Conservation (phyloP, 345 rosid genomes). For the Eutrema heterophyllum region DNA sequence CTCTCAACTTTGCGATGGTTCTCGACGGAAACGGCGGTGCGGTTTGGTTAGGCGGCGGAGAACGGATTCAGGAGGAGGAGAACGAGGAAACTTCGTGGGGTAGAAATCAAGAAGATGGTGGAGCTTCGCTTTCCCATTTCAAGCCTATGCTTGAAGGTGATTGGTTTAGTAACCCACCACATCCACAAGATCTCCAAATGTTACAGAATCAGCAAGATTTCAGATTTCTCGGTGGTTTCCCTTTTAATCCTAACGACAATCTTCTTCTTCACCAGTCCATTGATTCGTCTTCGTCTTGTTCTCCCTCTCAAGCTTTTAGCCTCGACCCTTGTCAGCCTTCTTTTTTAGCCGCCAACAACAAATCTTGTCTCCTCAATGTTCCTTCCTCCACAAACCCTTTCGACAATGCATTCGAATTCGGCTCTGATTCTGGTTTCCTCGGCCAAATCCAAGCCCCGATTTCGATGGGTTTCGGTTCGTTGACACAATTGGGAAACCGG, state of each 20-base stretch:
- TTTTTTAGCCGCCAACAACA: slow-evolving; percentile 29
- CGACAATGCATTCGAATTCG: slow-evolving; percentile 60
- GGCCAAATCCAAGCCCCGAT: slow-evolving; percentile 38
- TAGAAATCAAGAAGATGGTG: slow-evolving; percentile 35
- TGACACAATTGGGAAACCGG: slow-evolving; percentile 38
- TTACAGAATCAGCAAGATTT: slow-evolving; percentile 41
- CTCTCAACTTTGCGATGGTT: slow-evolving; percentile 40
- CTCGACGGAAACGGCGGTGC: slow-evolving; percentile 47
- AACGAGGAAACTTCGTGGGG: slow-evolving; percentile 55
- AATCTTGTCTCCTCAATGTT: slow-evolving; percentile 41
- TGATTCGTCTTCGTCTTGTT: slow-evolving; percentile 65
- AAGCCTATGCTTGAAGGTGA: slow-evolving; percentile 71
- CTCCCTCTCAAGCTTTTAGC: slow-evolving; percentile 56
- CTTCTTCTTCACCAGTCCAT: slow-evolving; percentile 45
- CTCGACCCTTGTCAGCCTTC: slow-evolving; percentile 45
- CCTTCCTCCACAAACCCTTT: slow-evolving; percentile 40
- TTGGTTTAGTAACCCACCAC: slow-evolving; percentile 46
- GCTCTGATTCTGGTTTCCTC: slow-evolving; percentile 45
- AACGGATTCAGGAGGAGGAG: slow-evolving; percentile 21
- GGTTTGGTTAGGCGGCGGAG: slow-evolving; percentile 55
- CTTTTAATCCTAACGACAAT: slow-evolving; percentile 36
- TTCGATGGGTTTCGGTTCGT: slow-evolving; percentile 37
- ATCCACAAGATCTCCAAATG: slow-evolving; percentile 41
- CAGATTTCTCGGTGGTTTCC: slow-evolving; percentile 41
- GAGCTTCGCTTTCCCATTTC: slow-evolving; percentile 40